Evolutionary conservation across 352 stramenopile species (phyloP).

Genomic region (Pythium pyrilobum): DNA sequence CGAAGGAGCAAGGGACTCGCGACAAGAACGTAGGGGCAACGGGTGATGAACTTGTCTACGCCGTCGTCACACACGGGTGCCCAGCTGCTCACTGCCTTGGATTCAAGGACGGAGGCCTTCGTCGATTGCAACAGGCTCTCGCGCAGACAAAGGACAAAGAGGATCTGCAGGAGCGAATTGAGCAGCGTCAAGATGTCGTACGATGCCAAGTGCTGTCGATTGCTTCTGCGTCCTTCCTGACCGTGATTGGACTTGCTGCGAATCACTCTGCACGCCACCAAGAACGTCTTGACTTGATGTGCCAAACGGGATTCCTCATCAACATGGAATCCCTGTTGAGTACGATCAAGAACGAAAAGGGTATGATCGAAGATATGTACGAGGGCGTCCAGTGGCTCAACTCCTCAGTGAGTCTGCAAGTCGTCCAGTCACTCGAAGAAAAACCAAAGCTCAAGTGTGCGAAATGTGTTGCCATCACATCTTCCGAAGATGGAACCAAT

Average conservation of each 20-base stretch:
- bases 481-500: conserved; percentile 38
- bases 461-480: conserved; percentile 74
- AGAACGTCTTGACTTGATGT: conserved; percentile 59
- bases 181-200: conserved; percentile 79
- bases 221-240: conserved; percentile 69
- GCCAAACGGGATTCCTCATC: conserved; percentile 78
- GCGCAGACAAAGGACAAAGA: conserved; percentile 39
- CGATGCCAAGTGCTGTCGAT: conserved; percentile 72
- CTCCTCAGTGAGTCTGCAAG: conserved; percentile 68
- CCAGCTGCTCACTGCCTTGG: conserved; percentile 71
- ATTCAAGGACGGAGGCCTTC: conserved; percentile 82
- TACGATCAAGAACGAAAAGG: conserved; percentile 92
- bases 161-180: conserved; percentile 59
- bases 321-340: conserved; percentile 94
- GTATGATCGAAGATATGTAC: conserved; percentile 94
- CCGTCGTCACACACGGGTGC: conserved; percentile 76
- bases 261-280: conserved; percentile 49
- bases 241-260: conserved; percentile 51
- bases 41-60: conserved; percentile 61
- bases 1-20: conserved; percentile 10
- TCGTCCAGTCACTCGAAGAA: conserved; percentile 47
- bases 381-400: conserved; percentile 85
- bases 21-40: conserved; percentile 13
- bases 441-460: conserved; percentile 54
- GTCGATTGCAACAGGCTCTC: conserved; percentile 45